phyloP scores from a whole-genome alignment of 495 filamentous ascomycete genomes.

The Neurospora pannonica region DNA sequence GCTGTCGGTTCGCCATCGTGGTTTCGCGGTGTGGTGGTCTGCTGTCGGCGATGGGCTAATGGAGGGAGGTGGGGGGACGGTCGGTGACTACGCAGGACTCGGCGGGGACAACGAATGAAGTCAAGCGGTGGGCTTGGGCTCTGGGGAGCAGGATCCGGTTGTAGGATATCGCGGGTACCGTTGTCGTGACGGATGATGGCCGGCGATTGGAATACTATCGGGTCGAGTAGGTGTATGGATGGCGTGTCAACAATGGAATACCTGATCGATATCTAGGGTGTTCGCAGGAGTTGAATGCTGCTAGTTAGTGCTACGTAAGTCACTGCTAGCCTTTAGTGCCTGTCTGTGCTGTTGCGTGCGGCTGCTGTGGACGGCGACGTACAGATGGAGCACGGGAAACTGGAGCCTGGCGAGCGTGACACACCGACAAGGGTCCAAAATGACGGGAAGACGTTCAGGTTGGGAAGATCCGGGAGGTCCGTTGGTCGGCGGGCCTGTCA shows the following conservation, averaged over 20 bases:
- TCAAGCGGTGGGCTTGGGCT: not conserved
- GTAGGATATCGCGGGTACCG: not conserved
- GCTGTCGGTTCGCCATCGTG: conserved; percentile 42
- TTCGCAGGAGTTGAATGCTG: not conserved
- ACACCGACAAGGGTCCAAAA: not conserved
- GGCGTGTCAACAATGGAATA: not conserved
- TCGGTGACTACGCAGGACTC: not conserved
- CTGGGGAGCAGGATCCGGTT: not conserved
- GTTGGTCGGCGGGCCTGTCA: not conserved
- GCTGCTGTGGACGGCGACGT: not conserved
- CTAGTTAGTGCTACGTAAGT: not conserved
- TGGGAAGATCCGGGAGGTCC: not conserved
- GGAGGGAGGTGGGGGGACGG: conserved; percentile 1
- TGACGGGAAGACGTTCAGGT: not conserved
- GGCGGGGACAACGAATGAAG: not conserved
- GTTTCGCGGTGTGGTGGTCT: not conserved
- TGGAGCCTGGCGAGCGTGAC: not conserved
- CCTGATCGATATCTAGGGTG: not conserved
- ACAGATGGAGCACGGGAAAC: not conserved
- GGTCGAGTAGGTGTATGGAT: not conserved
- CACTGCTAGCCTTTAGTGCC: not conserved
- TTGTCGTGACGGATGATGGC: not conserved
- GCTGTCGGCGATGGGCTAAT: not conserved
- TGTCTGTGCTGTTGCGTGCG: not conserved
- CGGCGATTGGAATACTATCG: not conserved